Conservation (phyloP, 2,329 filamentous ascomycete genomes). For the Colletotrichum caudatum region DNA sequence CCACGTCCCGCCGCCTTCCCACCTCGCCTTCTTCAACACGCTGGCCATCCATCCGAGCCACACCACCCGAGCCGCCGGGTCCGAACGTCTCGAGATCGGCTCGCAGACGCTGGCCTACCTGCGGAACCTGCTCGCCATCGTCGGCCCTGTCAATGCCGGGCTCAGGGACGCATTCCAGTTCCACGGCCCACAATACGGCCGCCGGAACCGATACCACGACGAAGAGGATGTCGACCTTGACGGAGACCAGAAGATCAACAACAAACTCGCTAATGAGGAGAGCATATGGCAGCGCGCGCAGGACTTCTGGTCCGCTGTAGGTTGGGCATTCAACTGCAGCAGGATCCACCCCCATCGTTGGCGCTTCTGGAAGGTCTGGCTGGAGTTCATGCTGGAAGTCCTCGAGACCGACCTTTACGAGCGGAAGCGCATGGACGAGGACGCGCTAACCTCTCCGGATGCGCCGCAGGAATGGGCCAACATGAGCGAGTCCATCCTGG, state of each 20-base stretch:
- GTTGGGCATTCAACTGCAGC: conserved; percentile 93
- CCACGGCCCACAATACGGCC: conserved; percentile 55
- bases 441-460: conserved; percentile 43
- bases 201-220: conserved; percentile 55
- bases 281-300: conserved; percentile 81
- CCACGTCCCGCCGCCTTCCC: conserved; percentile 75
- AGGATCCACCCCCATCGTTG: conserved; percentile 78
- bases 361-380: conserved; percentile 84
- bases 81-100: conserved; percentile 72
- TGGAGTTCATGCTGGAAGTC: conserved; percentile 82
- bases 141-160: conserved; percentile 77
- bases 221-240: conserved; percentile 59
- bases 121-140: conserved; percentile 71
- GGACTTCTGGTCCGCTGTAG: conserved; percentile 89
- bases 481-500: conserved; percentile 66
- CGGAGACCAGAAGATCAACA: conserved; percentile 63
- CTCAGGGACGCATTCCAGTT: conserved; percentile 82
- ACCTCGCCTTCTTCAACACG: conserved; percentile 82
- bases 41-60: conserved; percentile 84
- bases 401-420: conserved; percentile 78
- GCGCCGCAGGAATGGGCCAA: conserved; percentile 43
- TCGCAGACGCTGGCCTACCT: conserved; percentile 78
- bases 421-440: conserved; percentile 62
- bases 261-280: conserved; percentile 71
- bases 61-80: conserved; percentile 77